phyloP scores from a whole-genome alignment of 768 basidiomycete genomes.

The Saitozyma podzolica region DNA sequence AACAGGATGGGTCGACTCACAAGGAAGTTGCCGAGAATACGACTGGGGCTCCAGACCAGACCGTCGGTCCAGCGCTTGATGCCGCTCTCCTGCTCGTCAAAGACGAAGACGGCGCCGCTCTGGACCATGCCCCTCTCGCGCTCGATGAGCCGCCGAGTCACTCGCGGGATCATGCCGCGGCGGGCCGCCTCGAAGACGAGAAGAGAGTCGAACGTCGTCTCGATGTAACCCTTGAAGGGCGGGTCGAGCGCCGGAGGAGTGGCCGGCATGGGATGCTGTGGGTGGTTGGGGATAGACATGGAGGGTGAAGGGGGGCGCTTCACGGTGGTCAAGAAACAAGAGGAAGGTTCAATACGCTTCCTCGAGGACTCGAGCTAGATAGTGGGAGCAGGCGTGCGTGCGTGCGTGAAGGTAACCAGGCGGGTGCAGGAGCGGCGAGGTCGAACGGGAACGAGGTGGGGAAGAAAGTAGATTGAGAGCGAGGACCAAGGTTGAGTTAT shows the following conservation, averaged over 20 bases:
- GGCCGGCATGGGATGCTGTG: too few relatives aligned
- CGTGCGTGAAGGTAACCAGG: too few relatives aligned
- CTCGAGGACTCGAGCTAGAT: too few relatives aligned
- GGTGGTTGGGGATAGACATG: too few relatives aligned
- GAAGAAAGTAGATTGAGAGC: too few relatives aligned
- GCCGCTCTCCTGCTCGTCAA: conserved; percentile 94
- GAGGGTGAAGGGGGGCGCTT: too few relatives aligned
- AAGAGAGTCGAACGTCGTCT: conserved; percentile 91
- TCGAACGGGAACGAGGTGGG: too few relatives aligned
- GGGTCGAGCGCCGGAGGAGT: conserved; percentile 60
- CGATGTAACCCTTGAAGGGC: conserved; percentile 92
- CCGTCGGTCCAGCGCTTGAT: conserved; percentile 98
- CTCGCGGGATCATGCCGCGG: conserved; percentile 83
- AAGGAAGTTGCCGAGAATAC: conserved; percentile 91
- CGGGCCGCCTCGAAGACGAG: conserved; percentile 93
- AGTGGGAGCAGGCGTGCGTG: too few relatives aligned
- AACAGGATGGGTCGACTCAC: conserved; percentile 55
- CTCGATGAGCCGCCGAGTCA: conserved; percentile 88
- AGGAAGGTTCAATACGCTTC: too few relatives aligned
- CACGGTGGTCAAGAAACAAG: too few relatives aligned
- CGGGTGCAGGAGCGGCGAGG: too few relatives aligned
- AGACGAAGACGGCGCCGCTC: conserved; percentile 91
- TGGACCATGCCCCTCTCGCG: conserved; percentile 90
- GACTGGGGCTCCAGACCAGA: conserved; percentile 89
- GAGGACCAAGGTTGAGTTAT: too few relatives aligned